These are phyloP conservation scores for Paramecium tetraurelia DNA, from an alignment of 73 alveolate genomes.

Conservation along the genomic window DNA sequence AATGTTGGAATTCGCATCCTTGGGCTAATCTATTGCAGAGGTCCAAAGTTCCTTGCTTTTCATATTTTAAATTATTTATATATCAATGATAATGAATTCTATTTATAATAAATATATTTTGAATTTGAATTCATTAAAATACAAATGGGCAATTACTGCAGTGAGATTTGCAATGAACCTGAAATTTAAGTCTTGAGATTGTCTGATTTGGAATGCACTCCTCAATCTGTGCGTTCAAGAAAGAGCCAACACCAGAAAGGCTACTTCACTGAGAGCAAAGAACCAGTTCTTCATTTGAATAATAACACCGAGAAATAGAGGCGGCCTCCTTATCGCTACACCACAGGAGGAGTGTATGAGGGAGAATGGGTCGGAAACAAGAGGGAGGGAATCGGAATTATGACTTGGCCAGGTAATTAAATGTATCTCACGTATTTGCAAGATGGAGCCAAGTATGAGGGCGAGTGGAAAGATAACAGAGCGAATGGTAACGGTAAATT, in stretches of 20 bases:
- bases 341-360: conserved; percentile 81
- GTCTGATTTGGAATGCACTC: background rate
- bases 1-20: background rate
- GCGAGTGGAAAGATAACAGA: conserved; percentile 72
- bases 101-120: background rate
- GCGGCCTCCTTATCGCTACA: conserved; percentile 68
- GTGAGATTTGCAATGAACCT: conserved; percentile 14
- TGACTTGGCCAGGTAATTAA: conserved; percentile 55
- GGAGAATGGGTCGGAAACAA: conserved; percentile 87
- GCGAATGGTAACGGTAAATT: conserved; percentile 87
- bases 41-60: background rate
- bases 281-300: background rate
- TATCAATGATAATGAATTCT: background rate
- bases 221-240: background rate
- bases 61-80: background rate
- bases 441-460: conserved; percentile 72
- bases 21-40: background rate
- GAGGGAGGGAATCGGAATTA: conserved; percentile 75
- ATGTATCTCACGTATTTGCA: background rate
- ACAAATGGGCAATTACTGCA: conserved; percentile 24
- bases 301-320: conserved; percentile 62
- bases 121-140: background rate
- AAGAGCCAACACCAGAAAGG: background rate
- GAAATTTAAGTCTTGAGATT: background rate
- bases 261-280: conserved; percentile 1